Conservation (phyloP, 169 alveolate species). For the Cryptosporidium meleagridis region DNA sequence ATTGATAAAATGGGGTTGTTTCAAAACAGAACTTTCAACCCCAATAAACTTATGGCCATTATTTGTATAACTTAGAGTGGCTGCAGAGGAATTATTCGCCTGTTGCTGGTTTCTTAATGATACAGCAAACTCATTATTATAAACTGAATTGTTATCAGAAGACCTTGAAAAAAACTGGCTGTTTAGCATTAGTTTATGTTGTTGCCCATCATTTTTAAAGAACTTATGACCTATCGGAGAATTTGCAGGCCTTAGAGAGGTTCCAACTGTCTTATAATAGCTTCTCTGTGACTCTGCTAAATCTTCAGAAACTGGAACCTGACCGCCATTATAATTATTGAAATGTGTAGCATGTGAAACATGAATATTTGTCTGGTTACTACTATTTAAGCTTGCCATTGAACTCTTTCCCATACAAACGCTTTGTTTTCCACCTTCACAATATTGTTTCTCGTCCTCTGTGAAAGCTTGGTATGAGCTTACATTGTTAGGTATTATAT, state of each 20-base stretch:
- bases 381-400: neutral
- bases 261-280: conserved; percentile 4
- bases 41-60: conserved; percentile 21
- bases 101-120: conserved; percentile 17
- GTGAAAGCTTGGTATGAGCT: neutral
- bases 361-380: neutral
- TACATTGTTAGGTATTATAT: conserved; percentile 38
- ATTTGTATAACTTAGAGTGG: neutral
- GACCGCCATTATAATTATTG: neutral
- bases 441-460: conserved; percentile 7
- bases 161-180: conserved; percentile 2
- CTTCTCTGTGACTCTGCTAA: neutral
- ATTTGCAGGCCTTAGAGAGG: conserved; percentile 27
- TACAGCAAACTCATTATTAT: neutral
- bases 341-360: neutral
- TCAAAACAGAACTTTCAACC: neutral
- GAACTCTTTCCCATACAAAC: neutral
- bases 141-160: neutral
- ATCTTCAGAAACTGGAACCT: neutral
- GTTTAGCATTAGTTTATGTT: neutral
- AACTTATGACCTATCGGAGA: neutral
- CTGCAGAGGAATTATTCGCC: neutral
- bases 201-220: neutral
- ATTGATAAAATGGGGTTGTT: conserved; percentile 22
- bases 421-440: neutral